Conservation (phyloP, 2,329 filamentous ascomycete species). For the Elsinoe batatas region DNA sequence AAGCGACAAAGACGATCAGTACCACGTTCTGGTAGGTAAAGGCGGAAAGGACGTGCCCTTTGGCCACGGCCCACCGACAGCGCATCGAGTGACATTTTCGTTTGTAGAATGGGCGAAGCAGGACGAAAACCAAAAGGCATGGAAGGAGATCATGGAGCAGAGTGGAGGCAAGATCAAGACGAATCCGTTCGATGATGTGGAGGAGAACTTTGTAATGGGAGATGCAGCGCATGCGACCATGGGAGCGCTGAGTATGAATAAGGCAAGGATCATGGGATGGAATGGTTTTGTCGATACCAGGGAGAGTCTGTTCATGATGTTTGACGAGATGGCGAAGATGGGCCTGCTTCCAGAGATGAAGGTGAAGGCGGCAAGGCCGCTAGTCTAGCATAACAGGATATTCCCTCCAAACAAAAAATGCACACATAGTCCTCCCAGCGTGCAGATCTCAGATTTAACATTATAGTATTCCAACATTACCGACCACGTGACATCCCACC, state of each 20-base stretch:
- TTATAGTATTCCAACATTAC: no score
- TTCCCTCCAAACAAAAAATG: no score
- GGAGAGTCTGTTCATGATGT: slow-evolving; percentile 35
- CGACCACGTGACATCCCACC: no score
- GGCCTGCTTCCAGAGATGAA: slow-evolving; percentile 34
- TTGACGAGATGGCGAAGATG: slow-evolving; percentile 33
- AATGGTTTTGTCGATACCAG: slow-evolving; percentile 38
- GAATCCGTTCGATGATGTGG: slow-evolving; percentile 34
- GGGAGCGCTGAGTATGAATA: slow-evolving; percentile 32
- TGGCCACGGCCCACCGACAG: slow-evolving; percentile 37
- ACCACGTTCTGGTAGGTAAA: slow-evolving; percentile 9
- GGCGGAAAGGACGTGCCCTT: slow-evolving; percentile 4
- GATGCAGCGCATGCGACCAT: slow-evolving; percentile 32
- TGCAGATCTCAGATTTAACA: no score
- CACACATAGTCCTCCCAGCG: no score
- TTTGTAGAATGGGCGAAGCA: slow-evolving; percentile 39
- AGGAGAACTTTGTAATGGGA: slow-evolving; percentile 38
- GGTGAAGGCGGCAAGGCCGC: slow-evolving; percentile 15
- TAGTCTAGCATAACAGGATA: neutral
- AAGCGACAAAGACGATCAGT: slow-evolving; percentile 9
- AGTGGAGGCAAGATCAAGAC: slow-evolving; percentile 24
- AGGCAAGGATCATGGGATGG: slow-evolving; percentile 38
- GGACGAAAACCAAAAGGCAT: slow-evolving; percentile 35
- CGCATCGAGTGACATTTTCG: slow-evolving; percentile 32
- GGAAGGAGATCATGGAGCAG: slow-evolving; percentile 34